Evolutionary conservation across 2,329 filamentous ascomycete species (phyloP).

Genomic region (Leptoxyphium fumago): DNA sequence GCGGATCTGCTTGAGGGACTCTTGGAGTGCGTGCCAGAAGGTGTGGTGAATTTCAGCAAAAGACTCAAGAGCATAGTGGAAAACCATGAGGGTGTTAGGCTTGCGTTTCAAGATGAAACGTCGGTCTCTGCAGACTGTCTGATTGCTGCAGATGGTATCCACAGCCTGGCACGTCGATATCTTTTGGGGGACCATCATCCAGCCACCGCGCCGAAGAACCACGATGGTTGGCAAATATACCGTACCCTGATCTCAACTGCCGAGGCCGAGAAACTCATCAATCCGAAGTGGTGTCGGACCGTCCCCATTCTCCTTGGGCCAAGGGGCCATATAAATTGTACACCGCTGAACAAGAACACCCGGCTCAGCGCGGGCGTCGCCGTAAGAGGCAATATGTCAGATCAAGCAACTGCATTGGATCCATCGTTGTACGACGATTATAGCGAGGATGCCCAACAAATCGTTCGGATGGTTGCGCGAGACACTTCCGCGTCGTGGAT

Average conservation of each 20-base stretch:
- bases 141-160: slow-evolving; percentile 40
- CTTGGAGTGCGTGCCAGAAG: slow-evolving; percentile 28
- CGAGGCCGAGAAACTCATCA: slow-evolving; percentile 14
- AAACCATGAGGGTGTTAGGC: slow-evolving; percentile 13
- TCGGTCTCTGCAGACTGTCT: slow-evolving; percentile 31
- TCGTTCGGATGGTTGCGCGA: slow-evolving; percentile 14
- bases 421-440: slow-evolving; percentile 13
- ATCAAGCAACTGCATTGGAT: slow-evolving; percentile 9
- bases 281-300: slow-evolving; percentile 15
- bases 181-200: slow-evolving; percentile 25
- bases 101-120: slow-evolving; percentile 36
- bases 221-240: slow-evolving; percentile 20
- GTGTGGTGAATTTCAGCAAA: slow-evolving; percentile 31
- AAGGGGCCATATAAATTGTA: slow-evolving; percentile 18
- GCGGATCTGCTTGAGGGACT: slow-evolving; percentile 37
- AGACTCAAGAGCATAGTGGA: slow-evolving; percentile 22
- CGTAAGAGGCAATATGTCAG: slow-evolving; percentile 8
- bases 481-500: slow-evolving; percentile 17
- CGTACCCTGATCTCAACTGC: slow-evolving; percentile 17
- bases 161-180: slow-evolving; percentile 31
- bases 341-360: slow-evolving; percentile 17
- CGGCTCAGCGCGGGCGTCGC: slow-evolving; percentile 16
- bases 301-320: slow-evolving; percentile 20
- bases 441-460: slow-evolving; percentile 14
- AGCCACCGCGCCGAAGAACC: slow-evolving; percentile 16